Evolutionary conservation across 805 yeast genomes (phyloP), one percentile per base, ranked within the genome.

Genomic region (Blastobotrys mokoenaii): DNA sequence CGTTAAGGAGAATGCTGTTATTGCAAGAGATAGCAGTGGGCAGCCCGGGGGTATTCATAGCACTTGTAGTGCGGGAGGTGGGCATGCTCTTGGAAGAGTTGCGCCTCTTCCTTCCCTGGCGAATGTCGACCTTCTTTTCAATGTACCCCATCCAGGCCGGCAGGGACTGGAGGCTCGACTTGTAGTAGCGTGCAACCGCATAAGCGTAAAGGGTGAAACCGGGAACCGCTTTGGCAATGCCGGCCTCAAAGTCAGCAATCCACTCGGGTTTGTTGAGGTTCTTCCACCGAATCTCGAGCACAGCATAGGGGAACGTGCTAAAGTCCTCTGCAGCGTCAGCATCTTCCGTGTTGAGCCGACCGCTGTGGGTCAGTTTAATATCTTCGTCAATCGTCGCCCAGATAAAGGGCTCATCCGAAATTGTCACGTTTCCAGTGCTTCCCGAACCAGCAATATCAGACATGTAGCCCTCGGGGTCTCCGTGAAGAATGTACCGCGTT

Each of bases 251-350:
- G 4, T 66, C 61, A 35, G 55, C 55, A 6, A 79, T 53, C 54
- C 67, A 59, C 1, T 51, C 41, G 0, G 75, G 76, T 40, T 58
- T 52, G 12, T 51, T 32, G 10, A 42, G 47, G 7, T 66, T 65
- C 31, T 67, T 68, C 64, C 75, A 75, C 16, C 74, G 60, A 17
- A 79, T 57, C 45, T 73, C 74, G 27, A 79, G 59, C 0, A 74
- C 64, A 0, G 77, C 68, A 53, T 74, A 72, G 2, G 81, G 80
- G 53, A 77, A 74, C 1, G 25, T 3, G 0, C 53, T 40, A 0
- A 43, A 40, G 6, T 51, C 43, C 0, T 31, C 10, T 16, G 51
- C 41, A 7, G 40, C 40, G 16, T 20, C 40, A 3, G 36, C 12
- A 11, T 37, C 38, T 20, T 31, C 27, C n/a, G 38, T 33, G 43